A percentile compares a stretch with the other conserved stretches of the same genome.
Evolutionary conservation across 2,329 filamentous ascomycete genomes (phyloP).

Genomic region (Nemania sp.): DNA sequence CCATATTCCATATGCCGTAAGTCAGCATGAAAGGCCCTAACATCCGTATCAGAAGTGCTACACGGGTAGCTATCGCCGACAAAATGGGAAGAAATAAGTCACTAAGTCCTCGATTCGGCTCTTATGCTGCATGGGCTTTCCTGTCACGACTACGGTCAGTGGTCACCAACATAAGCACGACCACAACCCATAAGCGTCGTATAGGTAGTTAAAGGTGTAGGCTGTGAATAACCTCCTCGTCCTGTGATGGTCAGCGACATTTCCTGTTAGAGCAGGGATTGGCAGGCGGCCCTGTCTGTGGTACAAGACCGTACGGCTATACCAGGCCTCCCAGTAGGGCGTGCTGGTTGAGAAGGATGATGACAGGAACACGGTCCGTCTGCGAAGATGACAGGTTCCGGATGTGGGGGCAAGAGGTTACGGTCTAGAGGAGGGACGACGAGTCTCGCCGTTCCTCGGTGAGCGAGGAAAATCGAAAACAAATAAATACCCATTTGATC

Average conservation of each 20-base stretch:
- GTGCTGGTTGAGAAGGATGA: too few relatives aligned
- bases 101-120: background rate
- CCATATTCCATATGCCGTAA: background rate
- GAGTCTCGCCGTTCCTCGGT: background rate
- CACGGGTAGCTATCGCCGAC: background rate
- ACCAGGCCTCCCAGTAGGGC: too few relatives aligned
- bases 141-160: background rate
- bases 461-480: background rate
- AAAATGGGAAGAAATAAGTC: background rate
- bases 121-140: background rate
- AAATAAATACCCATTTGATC: background rate
- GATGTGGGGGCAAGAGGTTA: conserved; percentile 3
- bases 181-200: background rate
- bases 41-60: background rate
- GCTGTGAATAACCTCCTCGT: background rate
- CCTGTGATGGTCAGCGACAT: background rate
- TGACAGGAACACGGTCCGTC: background rate
- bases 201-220: background rate
- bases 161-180: too few relatives aligned
- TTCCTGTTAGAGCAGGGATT: background rate
- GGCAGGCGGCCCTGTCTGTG: background rate
- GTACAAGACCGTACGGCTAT: too few relatives aligned
- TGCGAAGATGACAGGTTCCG: conserved; percentile 4
- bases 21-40: conserved; percentile 1
- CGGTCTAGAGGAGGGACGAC: background rate